Percentiles rank a stretch among this genome's conserved stretches.
These are phyloP conservation scores for Penicillium subrubescens DNA, from an alignment of 495 filamentous ascomycete genomes.

Conservation along the genomic window DNA sequence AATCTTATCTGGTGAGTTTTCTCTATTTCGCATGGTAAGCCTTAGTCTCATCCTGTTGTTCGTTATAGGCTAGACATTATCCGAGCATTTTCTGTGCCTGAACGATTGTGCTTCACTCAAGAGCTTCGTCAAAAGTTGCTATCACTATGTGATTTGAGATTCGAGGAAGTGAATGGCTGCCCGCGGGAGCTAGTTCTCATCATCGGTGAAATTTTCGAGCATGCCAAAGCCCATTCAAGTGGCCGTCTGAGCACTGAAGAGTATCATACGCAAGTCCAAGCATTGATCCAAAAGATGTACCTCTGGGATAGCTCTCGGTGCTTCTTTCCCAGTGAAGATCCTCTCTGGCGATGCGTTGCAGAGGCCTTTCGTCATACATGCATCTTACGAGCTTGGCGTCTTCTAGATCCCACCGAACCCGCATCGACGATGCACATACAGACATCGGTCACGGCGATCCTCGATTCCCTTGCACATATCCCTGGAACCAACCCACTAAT, in stretches of 20 bases:
- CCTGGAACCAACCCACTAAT: slow-evolving; percentile 28
- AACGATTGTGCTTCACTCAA: slow-evolving; percentile 37
- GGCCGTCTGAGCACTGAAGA: slow-evolving; percentile 24
- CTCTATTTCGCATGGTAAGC: background rate
- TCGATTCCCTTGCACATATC: slow-evolving; percentile 38
- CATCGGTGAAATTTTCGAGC: slow-evolving; percentile 36
- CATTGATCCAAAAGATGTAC: slow-evolving; percentile 29
- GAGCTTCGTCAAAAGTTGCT: slow-evolving; percentile 35
- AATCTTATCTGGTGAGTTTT: slow-evolving; percentile 38
- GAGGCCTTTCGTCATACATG: slow-evolving; percentile 40
- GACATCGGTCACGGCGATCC: slow-evolving; percentile 31
- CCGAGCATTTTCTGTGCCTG: slow-evolving; percentile 36
- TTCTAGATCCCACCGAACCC: slow-evolving; percentile 32
- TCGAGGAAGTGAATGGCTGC: slow-evolving; percentile 43
- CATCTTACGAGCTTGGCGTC: slow-evolving; percentile 36
- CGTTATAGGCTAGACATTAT: slow-evolving; percentile 40
- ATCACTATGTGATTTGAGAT: slow-evolving; percentile 30
- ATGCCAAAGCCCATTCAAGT: slow-evolving; percentile 33
- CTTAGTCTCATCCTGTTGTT: background rate
- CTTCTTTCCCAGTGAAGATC: slow-evolving; percentile 31
- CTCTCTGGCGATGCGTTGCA: slow-evolving; percentile 34
- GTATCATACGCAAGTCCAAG: slow-evolving; percentile 22
- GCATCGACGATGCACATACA: slow-evolving; percentile 31
- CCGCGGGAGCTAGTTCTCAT: slow-evolving; percentile 38
- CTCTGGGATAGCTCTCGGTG: slow-evolving; percentile 29